Base-by-base conservation (phyloP, 176 grass and related monocot genomes). In the Alloteropsis semialata region DNA sequence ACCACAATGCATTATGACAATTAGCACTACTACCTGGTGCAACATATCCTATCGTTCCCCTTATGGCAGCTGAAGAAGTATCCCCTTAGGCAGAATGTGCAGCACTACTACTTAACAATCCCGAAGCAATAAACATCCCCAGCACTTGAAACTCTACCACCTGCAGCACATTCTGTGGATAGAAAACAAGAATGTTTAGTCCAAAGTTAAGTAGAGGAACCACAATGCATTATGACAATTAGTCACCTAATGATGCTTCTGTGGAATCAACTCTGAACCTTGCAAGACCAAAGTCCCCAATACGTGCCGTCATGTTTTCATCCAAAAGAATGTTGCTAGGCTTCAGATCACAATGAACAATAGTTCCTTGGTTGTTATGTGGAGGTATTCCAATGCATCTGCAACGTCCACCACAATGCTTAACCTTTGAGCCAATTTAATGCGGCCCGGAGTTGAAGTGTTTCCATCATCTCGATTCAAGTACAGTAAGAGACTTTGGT, bases 111-210 rank as follows among this genome's bases (percentile, higher is more conserved):
- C n/a, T n/a, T n/a, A 73, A 82, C 53, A 33, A 82, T 73, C 48
- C 55, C 80, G 5, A 82, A 82, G 41, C 80, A 73, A 10, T 82
- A 82, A 28, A 82, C 51, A 48, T 82, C 80, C 0, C 10, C 53
- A 69, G 45, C 46, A 43, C 33, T 81, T 3, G 65, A 81, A 69
- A 55, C 50, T 21, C 55, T 15, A 69, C 33, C 48, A 43, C 64
- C 64, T 42, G 78, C 28, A 42, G 78, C 78, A 7, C 28, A 80
- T 49, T 80, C 78, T 80, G 32, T 80, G 53, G 8, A 67, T 17
- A 36, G 34, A 36, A 36, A 36, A 36, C 34, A 36, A 36, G 34
- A 36, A 36, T 36, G 34, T 36, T 36, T 36, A 36, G 3, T 36
- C 34, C 34, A 36, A 36, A 36, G 34, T 36, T 36, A 36, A 36